Percentiles rank a stretch among this genome's conserved stretches.
Conservation (phyloP, 2,329 filamentous ascomycete genomes). For the Clarireedia monteithiana region DNA sequence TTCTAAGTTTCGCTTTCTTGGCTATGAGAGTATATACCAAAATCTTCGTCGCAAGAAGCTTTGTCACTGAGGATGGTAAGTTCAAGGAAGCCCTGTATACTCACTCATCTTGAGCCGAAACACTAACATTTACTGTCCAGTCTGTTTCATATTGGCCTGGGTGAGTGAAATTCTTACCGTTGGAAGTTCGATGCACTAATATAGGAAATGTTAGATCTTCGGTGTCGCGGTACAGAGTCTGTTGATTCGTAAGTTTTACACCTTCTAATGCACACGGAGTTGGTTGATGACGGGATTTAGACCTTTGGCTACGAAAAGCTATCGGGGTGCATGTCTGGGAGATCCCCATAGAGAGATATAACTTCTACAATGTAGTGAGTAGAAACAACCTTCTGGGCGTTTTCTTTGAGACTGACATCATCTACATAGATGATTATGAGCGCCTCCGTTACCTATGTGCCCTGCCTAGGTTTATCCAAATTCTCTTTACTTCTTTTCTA, state of each 20-base stretch:
- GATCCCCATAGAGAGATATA: not conserved
- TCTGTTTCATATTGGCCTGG: conserved; percentile 2
- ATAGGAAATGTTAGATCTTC: not conserved
- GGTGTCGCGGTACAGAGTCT: not conserved
- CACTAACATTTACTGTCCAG: not conserved
- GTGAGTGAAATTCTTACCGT: not conserved
- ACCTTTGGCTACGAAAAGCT: not conserved
- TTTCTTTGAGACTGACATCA: not conserved
- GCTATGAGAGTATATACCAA: not conserved
- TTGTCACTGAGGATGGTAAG: not conserved
- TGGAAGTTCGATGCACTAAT: not conserved
- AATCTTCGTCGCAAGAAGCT: not conserved
- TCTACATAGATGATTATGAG: not conserved
- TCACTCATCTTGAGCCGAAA: no score
- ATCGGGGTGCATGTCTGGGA: conserved; percentile 1
- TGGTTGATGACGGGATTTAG: not conserved
- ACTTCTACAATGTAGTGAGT: not conserved
- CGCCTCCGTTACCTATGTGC: not conserved
- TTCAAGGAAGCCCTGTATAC: not conserved
- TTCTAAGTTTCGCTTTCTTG: not conserved
- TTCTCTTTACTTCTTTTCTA: conserved; percentile 5
- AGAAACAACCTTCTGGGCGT: not conserved
- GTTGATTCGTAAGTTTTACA: not conserved
- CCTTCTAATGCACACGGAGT: not conserved
- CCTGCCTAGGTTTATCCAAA: conserved; percentile 3